Percentiles rank a stretch among this genome's conserved stretches.
Conservation (phyloP, 164 flowering plant genomes). For the Nymphaea thermarum region DNA sequence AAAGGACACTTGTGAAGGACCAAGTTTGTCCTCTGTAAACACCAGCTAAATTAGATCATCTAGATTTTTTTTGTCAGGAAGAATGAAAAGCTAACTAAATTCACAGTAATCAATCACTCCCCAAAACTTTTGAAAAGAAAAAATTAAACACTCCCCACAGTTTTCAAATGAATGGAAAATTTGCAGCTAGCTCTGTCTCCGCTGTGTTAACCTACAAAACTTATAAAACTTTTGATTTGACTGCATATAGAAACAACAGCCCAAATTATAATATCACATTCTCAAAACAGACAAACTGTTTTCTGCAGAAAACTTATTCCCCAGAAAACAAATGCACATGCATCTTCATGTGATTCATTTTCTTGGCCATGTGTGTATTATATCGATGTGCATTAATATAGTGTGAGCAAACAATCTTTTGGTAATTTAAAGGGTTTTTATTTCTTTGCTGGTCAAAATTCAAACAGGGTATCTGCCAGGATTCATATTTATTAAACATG, state of each 20-base stretch:
- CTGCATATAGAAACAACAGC: background rate
- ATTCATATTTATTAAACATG: background rate
- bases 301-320: background rate
- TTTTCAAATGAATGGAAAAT: background rate
- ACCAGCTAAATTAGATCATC: background rate
- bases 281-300: background rate
- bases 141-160: background rate
- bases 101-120: background rate
- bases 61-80: too few species aligned
- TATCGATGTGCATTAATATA: background rate
- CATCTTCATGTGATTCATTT: background rate
- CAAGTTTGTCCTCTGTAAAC: background rate
- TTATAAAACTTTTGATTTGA: too few species aligned
- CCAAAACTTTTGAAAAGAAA: background rate
- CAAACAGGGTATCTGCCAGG: background rate
- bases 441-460: background rate
- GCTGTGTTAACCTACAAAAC: background rate
- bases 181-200: background rate
- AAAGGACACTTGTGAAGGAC: background rate
- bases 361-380: background rate
- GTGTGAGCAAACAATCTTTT: background rate
- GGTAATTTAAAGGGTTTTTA: background rate
- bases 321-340: background rate
- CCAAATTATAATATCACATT: background rate
- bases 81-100: too few species aligned